Percentiles rank a stretch among this genome's conserved stretches.
Evolutionary conservation across 108 stramenopile genomes (phyloP).

Genomic region (Cyclotella atomus): DNA sequence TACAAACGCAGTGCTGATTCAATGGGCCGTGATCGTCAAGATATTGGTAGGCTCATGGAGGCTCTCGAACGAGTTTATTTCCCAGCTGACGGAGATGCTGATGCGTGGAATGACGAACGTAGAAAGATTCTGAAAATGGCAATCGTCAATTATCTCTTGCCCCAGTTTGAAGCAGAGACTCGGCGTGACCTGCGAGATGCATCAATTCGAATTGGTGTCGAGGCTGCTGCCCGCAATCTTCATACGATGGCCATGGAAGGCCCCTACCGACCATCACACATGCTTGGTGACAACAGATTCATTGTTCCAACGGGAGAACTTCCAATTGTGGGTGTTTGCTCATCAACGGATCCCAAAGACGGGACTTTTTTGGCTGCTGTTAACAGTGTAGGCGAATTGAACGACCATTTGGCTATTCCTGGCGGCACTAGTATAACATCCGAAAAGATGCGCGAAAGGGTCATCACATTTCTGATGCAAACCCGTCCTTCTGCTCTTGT

Average conservation of each 20-base stretch:
- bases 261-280: conserved; percentile 79
- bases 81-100: conserved; percentile 71
- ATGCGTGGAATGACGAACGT: conserved; percentile 84
- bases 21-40: conserved; percentile 66
- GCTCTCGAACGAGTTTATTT: conserved; percentile 72
- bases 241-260: conserved; percentile 89
- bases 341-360: conserved; percentile 70
- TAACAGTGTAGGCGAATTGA: conserved; percentile 72
- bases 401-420: conserved; percentile 83
- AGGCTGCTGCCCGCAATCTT: conserved; percentile 73
- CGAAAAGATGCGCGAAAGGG: conserved; percentile 77
- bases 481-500: conserved; percentile 79
- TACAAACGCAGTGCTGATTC: conserved; percentile 58
- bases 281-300: conserved; percentile 79
- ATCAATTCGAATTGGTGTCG: conserved; percentile 69
- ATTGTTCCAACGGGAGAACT: conserved; percentile 82
- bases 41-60: conserved; percentile 58
- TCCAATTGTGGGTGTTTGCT: conserved; percentile 81
- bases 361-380: conserved; percentile 85
- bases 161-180: conserved; percentile 83
- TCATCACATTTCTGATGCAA: conserved; percentile 80
- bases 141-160: conserved; percentile 78
- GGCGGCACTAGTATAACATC: conserved; percentile 73
- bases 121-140: conserved; percentile 74
- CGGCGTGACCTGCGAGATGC: conserved; percentile 75